Conservation (phyloP, 805 yeast genomes). For the Myxozyma melibiosi region DNA sequence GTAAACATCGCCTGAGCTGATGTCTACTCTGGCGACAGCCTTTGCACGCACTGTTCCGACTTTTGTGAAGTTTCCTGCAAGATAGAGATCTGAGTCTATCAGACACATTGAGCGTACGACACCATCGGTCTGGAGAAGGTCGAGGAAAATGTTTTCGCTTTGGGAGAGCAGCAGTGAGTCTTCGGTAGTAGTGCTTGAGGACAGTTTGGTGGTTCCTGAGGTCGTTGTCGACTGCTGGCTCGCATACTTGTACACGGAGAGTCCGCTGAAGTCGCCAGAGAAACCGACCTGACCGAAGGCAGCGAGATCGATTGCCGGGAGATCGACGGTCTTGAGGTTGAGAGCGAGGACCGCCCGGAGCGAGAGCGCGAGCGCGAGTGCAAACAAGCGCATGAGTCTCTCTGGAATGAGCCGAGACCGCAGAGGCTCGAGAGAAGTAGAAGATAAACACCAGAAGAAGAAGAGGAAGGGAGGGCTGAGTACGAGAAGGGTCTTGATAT, state of each 20-base stretch:
- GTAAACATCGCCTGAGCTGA: slow-evolving; percentile 35
- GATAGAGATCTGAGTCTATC: slow-evolving; percentile 33
- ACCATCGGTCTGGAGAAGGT: slow-evolving; percentile 24
- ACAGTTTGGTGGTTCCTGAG: slow-evolving; percentile 1
- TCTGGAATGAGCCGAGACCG: background rate
- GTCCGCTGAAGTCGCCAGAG: slow-evolving; percentile 46
- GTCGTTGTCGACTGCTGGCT: slow-evolving; percentile 14
- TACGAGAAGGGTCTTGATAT: background rate
- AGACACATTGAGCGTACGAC: slow-evolving; percentile 33
- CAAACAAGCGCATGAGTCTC: slow-evolving; percentile 9
- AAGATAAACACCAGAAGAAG: background rate
- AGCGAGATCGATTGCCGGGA: slow-evolving; percentile 21
- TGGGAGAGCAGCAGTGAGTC: slow-evolving; percentile 26
- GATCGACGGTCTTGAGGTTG: background rate
- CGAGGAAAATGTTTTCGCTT: slow-evolving; percentile 18
- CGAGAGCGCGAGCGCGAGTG: slow-evolving; percentile 2
- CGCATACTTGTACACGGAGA: slow-evolving; percentile 42
- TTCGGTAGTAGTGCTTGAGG: slow-evolving; percentile 10
- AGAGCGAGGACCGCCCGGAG: background rate
- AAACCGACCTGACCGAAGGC: slow-evolving; percentile 40
- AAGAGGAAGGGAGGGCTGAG: background rate
- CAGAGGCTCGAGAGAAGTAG: background rate
- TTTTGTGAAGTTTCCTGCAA: slow-evolving; percentile 41
- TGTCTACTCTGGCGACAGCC: slow-evolving; percentile 37
- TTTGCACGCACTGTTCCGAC: slow-evolving; percentile 30